A percentile compares a stretch with the other conserved stretches of the same genome.
These are phyloP conservation scores for Penicillium sp. DNA, from an alignment of 2,329 filamentous ascomycete species.

Conservation along the genomic window DNA sequence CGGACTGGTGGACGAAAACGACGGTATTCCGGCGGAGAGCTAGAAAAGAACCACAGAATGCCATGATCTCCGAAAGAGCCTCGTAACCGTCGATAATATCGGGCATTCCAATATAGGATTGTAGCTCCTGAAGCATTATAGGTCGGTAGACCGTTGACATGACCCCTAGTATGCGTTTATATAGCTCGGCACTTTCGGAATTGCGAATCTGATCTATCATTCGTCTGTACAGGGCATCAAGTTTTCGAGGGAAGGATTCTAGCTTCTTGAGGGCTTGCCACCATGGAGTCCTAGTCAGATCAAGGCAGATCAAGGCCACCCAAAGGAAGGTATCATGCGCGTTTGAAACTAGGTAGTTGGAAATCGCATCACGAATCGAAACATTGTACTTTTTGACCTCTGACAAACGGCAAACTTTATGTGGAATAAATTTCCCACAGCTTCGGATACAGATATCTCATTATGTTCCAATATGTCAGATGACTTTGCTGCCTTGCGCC, in stretches of 20 bases:
- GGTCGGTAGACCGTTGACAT: neutral
- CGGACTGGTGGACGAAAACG: slow-evolving; percentile 19
- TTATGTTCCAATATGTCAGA: neutral
- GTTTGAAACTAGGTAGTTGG: neutral
- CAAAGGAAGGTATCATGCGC: slow-evolving; percentile 30
- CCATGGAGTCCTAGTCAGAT: neutral
- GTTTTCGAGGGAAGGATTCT: neutral
- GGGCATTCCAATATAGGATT: neutral
- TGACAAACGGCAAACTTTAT: neutral
- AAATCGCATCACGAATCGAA: neutral
- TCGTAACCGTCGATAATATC: neutral
- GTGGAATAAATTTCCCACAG: neutral
- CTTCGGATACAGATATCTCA: neutral
- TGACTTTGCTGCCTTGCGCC: too few relatives aligned
- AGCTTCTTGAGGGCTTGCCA: neutral
- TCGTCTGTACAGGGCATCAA: neutral
- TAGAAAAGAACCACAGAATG: slow-evolving; percentile 16
- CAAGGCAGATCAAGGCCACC: neutral
- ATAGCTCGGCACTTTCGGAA: neutral
- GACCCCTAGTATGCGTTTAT: neutral
- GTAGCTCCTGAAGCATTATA: neutral
- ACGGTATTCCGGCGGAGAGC: slow-evolving; percentile 6
- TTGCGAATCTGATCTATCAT: neutral
- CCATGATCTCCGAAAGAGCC: neutral
- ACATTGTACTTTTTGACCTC: neutral